Base-by-base conservation (phyloP, 2,329 filamentous ascomycete species). In the Colletotrichum sublineola region DNA sequence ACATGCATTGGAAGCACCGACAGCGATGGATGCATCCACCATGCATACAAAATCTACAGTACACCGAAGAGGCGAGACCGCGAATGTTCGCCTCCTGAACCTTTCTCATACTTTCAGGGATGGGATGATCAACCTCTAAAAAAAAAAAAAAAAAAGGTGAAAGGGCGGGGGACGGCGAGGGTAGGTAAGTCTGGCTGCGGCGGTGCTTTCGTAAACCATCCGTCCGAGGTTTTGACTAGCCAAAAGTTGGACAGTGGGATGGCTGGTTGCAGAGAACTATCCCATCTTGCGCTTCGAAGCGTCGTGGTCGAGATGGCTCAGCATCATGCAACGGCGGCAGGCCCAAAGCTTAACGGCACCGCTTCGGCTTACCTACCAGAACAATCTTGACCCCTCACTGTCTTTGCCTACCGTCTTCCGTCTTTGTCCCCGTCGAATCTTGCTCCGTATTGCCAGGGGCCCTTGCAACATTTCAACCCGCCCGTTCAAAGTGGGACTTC, bases 291-390 rank as follows among this genome's bases (percentile, higher is more conserved):
- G 6, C 55, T 56, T 48, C n/a, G 33, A 53, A 60, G 46, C 70
- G 66, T 69, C 66, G 70, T 69, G 66, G 48, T 55, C 69, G 48
- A 69, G 66, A 69, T 48, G 70, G 70, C 69, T 73, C 70, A 70
- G 70, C 66, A 64, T 73, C 66, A 73, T 73, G 70, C 70, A 65
- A 61, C 70, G 46, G 60, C 70, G 53, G 55, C 70, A 61, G 33
- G 46, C 33, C 48, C 66, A 64, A 69, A 69, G 55, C 70, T 70
- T 69, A 70, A 73, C 66, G 70, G 70, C 60, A 42, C 66, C 70
- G 70, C 66, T 29, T 69, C 69, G 69, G 69, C 69, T 58, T 58
- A n/a, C 33, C 33, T 36, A 56, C 61, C 50, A 18, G 14, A 18
- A 18, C 50, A 36, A 11, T 29, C 36, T 66, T 58, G 48, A 71